phyloP scores from a whole-genome alignment of 192 early-diverging fungal genomes.

The Thamnidium elegans region DNA sequence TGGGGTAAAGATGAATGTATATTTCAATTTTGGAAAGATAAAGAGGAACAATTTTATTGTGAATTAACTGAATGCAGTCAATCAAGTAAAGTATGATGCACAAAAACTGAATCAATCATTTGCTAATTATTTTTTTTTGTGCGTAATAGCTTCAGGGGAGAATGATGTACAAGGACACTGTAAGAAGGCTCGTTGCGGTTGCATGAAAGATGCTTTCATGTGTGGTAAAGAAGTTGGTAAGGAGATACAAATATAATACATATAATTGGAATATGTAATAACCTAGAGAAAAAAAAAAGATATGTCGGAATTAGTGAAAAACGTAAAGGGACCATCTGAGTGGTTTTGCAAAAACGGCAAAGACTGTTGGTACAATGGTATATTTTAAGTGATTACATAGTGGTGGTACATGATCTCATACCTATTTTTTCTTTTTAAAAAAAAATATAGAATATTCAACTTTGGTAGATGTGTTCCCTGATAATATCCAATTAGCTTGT shows the following conservation, averaged over 20 bases:
- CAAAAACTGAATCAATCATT: neutral
- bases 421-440: conserved; percentile 2
- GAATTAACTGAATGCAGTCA: conserved; percentile 65
- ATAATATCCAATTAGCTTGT: conserved; percentile 69
- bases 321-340: conserved; percentile 35
- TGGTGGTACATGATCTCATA: neutral
- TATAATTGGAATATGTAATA: neutral
- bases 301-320: conserved; percentile 36
- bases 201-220: conserved; percentile 73
- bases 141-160: conserved; percentile 16
- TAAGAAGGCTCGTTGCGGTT: conserved; percentile 68
- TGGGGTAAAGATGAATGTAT: conserved; percentile 44
- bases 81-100: conserved; percentile 21
- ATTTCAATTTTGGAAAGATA: conserved; percentile 70
- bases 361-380: conserved; percentile 41
- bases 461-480: conserved; percentile 33
- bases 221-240: conserved; percentile 69
- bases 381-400: neutral
- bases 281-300: neutral
- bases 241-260: neutral
- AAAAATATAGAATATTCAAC: conserved; percentile 34
- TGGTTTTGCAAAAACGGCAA: conserved; percentile 36
- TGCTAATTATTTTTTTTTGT: neutral
- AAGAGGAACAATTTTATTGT: conserved; percentile 86
- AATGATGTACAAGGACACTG: conserved; percentile 47